Percentiles rank a stretch among this genome's conserved stretches.
Evolutionary conservation across 2,329 filamentous ascomycete genomes (phyloP).

Genomic region (Xylariales sp.): DNA sequence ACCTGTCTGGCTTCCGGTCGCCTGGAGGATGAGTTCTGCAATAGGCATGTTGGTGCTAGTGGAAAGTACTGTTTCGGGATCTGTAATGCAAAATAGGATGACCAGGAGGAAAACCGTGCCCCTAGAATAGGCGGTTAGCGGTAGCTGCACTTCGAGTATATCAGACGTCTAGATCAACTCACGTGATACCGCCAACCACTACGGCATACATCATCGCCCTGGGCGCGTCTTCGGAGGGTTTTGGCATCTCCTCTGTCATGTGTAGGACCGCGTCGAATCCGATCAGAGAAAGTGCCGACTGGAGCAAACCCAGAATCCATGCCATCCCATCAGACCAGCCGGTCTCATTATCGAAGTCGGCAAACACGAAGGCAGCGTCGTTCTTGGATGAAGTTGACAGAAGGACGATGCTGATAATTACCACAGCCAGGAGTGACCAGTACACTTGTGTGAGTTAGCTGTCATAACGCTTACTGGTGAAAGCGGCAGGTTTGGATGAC

Average conservation of each 20-base stretch:
- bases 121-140: too few relatives aligned
- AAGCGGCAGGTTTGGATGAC: constrained; percentile 7
- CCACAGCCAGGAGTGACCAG: constrained; percentile 37
- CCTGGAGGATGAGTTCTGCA: constrained; percentile 39
- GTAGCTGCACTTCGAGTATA: too few relatives aligned
- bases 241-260: constrained; percentile 43
- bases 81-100: constrained; percentile 36
- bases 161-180: too few relatives aligned
- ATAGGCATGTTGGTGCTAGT: constrained; percentile 40
- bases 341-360: constrained; percentile 38
- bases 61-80: constrained; percentile 29
- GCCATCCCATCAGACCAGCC: constrained; percentile 42
- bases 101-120: constrained; percentile 35
- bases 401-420: constrained; percentile 39
- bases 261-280: constrained; percentile 42
- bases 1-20: constrained; percentile 33
- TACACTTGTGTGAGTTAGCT: constrained; percentile 24
- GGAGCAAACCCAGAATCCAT: constrained; percentile 43
- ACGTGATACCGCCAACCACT: constrained; percentile 37
- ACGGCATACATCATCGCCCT: constrained; percentile 39
- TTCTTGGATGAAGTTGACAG: constrained; percentile 37
- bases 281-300: constrained; percentile 31
- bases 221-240: constrained; percentile 34
- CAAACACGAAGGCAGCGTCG: constrained; percentile 37
- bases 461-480: neutral